Evolutionary conservation across 139 green algal species (phyloP), one percentile per base, ranked within the genome.

Genomic region (Picocystis salinarum): DNA sequence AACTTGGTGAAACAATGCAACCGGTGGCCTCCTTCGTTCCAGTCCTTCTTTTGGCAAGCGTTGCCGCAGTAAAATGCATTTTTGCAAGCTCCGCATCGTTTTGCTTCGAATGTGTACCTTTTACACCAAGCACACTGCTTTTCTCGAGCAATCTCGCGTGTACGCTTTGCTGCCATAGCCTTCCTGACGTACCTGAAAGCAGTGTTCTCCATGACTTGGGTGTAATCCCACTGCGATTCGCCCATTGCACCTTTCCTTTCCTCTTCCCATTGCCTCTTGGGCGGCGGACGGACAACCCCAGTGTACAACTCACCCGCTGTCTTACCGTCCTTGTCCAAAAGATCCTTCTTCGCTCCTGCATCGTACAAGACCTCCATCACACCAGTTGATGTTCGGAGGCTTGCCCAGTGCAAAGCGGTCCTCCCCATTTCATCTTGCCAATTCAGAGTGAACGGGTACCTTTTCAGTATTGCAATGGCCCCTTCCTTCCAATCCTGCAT

Each of bases 191-290:
- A 52, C 28, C 28, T 20, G 19, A 52, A 20, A 11, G 22, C 28
- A 17, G 45, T 52, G 7, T 52, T 15, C 45, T 52, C 45, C 45
- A 52, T 52, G 22, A 52, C 45, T 11, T 10, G 27, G 29, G 10
- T 52, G 45, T 52, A 52, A 18, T 50, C 26, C 45, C 45, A 52
- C 22, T 6, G 6, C n/a, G 28, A 18, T 31, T 52, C 45, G 23
- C 28, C 45, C 6, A 40, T 15, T 12, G 45, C 20, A 31, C 45
- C 45, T 19, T n/a, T 29, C 6, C 45, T 29, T 18, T 46, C 28
- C 45, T 48, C 45, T 31, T 52, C 45, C 45, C 45, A 52, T 15
- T 52, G 22, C 12, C 45, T 15, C 45, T 20, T 46, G 15, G 45
- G 45, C 45, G 45, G 28, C n/a, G 45, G 45, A 23, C 13, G 20